These are phyloP conservation scores for Curvularia lunata DNA, from an alignment of 2,329 filamentous ascomycete species.

Conservation along the genomic window DNA sequence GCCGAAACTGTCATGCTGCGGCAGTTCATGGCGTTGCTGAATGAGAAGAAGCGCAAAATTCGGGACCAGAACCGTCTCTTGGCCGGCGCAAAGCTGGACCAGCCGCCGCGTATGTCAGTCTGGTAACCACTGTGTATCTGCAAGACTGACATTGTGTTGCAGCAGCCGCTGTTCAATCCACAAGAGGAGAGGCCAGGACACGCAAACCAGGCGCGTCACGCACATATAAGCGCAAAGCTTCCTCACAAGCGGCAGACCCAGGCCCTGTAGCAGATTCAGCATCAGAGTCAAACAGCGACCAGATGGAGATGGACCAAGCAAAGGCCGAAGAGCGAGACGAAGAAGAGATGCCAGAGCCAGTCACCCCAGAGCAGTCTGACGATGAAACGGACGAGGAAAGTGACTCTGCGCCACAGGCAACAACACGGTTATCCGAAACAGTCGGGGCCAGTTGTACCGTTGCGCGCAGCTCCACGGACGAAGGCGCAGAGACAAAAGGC, in stretches of 20 bases:
- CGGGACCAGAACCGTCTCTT: constrained; percentile 72
- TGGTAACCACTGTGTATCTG: background rate
- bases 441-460: constrained; percentile 23
- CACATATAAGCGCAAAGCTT: constrained; percentile 46
- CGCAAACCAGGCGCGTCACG: constrained; percentile 45
- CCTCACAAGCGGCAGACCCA: constrained; percentile 29
- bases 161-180: constrained; percentile 40
- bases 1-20: constrained; percentile 71
- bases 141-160: background rate
- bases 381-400: constrained; percentile 47
- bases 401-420: constrained; percentile 21
- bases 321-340: constrained; percentile 37
- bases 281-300: constrained; percentile 38
- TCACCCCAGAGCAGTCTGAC: constrained; percentile 47
- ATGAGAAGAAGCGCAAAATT: constrained; percentile 82
- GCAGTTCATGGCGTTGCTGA: constrained; percentile 74
- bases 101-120: constrained; percentile 33
- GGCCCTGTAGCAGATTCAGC: constrained; percentile 25
- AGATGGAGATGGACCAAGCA: constrained; percentile 42
- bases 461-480: constrained; percentile 24
- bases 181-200: constrained; percentile 32
- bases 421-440: constrained; percentile 26
- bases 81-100: constrained; percentile 58
- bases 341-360: constrained; percentile 29
- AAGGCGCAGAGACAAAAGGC: constrained; percentile 18